phyloP scores from a whole-genome alignment of 1,284 basidiomycete species.

The Ceratorhiza oryzae-sativae region DNA sequence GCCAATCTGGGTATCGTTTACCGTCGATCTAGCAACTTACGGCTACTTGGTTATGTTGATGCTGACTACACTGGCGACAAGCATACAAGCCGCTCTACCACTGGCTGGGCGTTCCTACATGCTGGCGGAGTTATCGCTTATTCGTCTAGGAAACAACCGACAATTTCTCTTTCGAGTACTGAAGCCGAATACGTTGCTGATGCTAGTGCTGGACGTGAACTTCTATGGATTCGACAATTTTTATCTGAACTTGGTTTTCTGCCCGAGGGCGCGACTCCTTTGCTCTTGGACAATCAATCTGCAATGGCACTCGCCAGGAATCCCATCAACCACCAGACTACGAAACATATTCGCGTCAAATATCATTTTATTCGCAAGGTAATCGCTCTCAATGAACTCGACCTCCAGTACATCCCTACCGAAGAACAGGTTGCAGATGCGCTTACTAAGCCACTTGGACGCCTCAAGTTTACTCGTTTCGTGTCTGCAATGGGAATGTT shows the following conservation, averaged over 20 bases:
- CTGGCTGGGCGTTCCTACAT: not conserved
- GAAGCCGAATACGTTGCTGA: constrained; percentile 53
- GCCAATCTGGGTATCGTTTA: constrained; percentile 41
- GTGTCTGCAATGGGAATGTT: not conserved
- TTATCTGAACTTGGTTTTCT: constrained; percentile 37
- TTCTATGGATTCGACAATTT: constrained; percentile 46
- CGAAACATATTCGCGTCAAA: constrained; percentile 49
- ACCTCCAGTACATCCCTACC: constrained; percentile 48
- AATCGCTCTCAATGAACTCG: constrained; percentile 49
- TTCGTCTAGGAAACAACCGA: constrained; percentile 47
- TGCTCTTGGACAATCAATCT: constrained; percentile 47
- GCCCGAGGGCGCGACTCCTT: not conserved
- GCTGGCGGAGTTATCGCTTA: constrained; percentile 3
- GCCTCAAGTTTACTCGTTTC: not conserved
- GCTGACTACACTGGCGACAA: constrained; percentile 12
- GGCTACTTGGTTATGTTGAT: not conserved
- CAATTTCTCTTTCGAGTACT: constrained; percentile 49
- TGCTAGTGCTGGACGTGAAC: constrained; percentile 47
- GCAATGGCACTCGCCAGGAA: constrained; percentile 46
- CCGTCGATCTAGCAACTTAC: not conserved
- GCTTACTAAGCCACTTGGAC: constrained; percentile 53
- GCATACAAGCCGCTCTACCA: constrained; percentile 12
- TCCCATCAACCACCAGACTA: constrained; percentile 43
- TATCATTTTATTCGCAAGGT: constrained; percentile 48
- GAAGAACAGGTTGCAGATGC: constrained; percentile 54